Conservation (phyloP, 441 rosid species). For the Erysimum cheiri region DNA sequence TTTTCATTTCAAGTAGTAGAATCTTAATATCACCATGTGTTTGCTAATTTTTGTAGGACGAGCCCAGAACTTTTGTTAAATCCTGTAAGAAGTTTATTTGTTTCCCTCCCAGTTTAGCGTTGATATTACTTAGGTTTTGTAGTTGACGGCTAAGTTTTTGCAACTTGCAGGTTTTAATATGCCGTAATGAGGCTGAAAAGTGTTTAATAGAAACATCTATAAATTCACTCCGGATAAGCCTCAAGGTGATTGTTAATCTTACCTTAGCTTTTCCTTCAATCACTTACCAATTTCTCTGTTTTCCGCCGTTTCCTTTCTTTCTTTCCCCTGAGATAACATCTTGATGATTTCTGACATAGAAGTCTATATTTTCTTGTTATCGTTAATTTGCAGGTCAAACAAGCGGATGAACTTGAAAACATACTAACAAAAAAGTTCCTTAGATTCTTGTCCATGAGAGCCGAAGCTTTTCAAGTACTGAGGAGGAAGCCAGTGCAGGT, state of each 20-base stretch:
- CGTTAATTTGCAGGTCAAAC: slow-evolving; percentile 67
- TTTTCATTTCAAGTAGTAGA: slow-evolving; percentile 26
- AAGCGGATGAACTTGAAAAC: slow-evolving; percentile 96
- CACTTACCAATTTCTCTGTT: too few relatives aligned
- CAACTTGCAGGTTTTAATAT: slow-evolving; percentile 77
- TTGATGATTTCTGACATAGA: too few relatives aligned
- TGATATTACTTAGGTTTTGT: slow-evolving; percentile 13
- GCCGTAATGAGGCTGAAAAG: slow-evolving; percentile 94
- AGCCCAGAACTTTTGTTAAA: slow-evolving; percentile 90
- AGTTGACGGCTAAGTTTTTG: not conserved
- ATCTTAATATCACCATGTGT: slow-evolving; percentile 31
- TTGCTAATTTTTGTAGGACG: slow-evolving; percentile 66
- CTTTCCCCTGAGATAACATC: not conserved
- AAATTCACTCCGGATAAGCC: slow-evolving; percentile 93
- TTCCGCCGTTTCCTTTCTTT: not conserved
- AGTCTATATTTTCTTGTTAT: too few relatives aligned
- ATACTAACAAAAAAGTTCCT: slow-evolving; percentile 88
- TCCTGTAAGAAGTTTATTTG: slow-evolving; percentile 68
- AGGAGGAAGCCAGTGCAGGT: slow-evolving; percentile 97
- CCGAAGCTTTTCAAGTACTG: slow-evolving; percentile 97
- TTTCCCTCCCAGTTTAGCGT: slow-evolving; percentile 26
- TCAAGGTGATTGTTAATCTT: slow-evolving; percentile 65
- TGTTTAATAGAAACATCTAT: slow-evolving; percentile 96
- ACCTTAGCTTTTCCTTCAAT: slow-evolving; percentile 2
- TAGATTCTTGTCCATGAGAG: slow-evolving; percentile 95